Percentiles rank a stretch among this genome's conserved stretches.
phyloP scores from a whole-genome alignment of 176 grass and related monocot genomes.

The Saccharum spontaneum region DNA sequence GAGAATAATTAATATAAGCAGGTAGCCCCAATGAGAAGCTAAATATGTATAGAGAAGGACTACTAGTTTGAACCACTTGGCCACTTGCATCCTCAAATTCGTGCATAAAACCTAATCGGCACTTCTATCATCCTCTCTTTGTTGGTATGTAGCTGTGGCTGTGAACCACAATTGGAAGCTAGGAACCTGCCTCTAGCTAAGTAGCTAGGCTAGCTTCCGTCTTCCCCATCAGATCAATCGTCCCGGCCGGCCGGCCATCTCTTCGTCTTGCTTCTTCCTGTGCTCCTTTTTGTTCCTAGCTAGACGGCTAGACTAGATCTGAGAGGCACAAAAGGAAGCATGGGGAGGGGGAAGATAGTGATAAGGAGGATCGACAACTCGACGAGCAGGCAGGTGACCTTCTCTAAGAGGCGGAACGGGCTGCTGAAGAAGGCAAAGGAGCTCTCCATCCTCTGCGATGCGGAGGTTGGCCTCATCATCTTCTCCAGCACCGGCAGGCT shows the following conservation, averaged over 20 bases:
- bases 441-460: slow-evolving; percentile 69
- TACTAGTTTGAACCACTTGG: slow-evolving; percentile 30
- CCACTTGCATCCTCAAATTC: slow-evolving; percentile 30
- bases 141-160: not conserved
- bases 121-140: slow-evolving; percentile 2
- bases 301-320: not conserved
- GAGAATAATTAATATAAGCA: not conserved
- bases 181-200: not conserved
- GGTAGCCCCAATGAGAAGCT: slow-evolving; percentile 6
- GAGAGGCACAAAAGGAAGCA: slow-evolving; percentile 12
- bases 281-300: not conserved
- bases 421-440: slow-evolving; percentile 80
- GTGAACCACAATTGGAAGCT: slow-evolving; percentile 2
- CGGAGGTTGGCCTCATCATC: slow-evolving; percentile 67
- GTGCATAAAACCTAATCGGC: slow-evolving; percentile 47
- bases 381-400: slow-evolving; percentile 77
- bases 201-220: not conserved
- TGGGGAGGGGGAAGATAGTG: slow-evolving; percentile 70
- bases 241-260: not conserved
- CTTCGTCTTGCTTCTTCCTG: not conserved
- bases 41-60: slow-evolving; percentile 13
- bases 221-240: slow-evolving; percentile 9
- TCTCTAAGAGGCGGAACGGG: slow-evolving; percentile 71
- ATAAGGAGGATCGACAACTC: slow-evolving; percentile 77
- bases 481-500: slow-evolving; percentile 74